phyloP scores from a whole-genome alignment of 495 filamentous ascomycete species.

The Hypoxylon crocopeplum region DNA sequence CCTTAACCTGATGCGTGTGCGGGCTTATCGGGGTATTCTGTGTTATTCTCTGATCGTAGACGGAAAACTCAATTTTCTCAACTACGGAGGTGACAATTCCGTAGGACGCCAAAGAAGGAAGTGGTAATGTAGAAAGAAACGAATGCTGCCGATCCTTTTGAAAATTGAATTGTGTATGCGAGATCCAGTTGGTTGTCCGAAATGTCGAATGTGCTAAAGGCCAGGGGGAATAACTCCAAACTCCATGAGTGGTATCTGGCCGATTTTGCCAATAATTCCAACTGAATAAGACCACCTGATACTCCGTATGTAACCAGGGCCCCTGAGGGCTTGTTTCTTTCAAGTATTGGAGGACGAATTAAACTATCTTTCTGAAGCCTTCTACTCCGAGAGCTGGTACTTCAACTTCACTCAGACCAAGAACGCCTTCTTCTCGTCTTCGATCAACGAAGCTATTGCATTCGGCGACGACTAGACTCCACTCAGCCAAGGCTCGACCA shows the following conservation, averaged over 20 bases:
- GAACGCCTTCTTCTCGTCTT: slow-evolving; percentile 83
- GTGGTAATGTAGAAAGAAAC: slow-evolving; percentile 16
- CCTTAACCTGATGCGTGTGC: slow-evolving; percentile 8
- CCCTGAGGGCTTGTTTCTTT: not conserved
- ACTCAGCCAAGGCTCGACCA: slow-evolving; percentile 90
- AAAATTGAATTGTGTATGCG: slow-evolving; percentile 17
- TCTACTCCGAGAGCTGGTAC: slow-evolving; percentile 89
- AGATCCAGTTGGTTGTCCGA: slow-evolving; percentile 20
- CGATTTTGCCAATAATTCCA: slow-evolving; percentile 18
- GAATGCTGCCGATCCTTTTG: slow-evolving; percentile 6
- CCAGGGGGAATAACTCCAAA: slow-evolving; percentile 26
- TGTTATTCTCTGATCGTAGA: slow-evolving; percentile 2
- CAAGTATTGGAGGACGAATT: too few relatives aligned
- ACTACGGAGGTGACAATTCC: slow-evolving; percentile 3
- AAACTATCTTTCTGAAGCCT: slow-evolving; percentile 69
- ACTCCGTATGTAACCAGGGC: slow-evolving; percentile 4
- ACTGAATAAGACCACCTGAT: slow-evolving; percentile 13
- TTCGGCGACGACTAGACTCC: slow-evolving; percentile 82
- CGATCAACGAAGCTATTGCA: slow-evolving; percentile 93
- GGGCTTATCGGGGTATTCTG: slow-evolving; percentile 8
- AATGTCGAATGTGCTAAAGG: slow-evolving; percentile 17
- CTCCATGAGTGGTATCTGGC: slow-evolving; percentile 21
- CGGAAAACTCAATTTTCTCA: slow-evolving; percentile 7
- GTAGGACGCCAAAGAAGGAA: slow-evolving; percentile 15
- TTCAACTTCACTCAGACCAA: slow-evolving; percentile 76